A percentile compares a stretch with the other conserved stretches of the same genome.
Evolutionary conservation across 139 green algal genomes (phyloP).

Genomic region (Tetradesmus lagerheimii): DNA sequence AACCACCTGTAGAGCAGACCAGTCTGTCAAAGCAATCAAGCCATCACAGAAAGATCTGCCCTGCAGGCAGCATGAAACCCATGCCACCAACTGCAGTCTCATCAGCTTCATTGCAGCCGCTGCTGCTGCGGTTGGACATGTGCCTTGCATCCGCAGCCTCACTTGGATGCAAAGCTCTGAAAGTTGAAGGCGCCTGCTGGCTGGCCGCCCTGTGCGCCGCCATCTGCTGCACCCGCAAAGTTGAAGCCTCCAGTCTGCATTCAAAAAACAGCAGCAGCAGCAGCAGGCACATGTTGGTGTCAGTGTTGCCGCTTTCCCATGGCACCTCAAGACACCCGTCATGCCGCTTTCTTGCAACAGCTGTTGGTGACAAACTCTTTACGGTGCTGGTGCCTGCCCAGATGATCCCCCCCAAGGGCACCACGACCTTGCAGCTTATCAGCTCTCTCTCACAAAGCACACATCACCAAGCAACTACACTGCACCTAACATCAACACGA

Average conservation of each 20-base stretch:
- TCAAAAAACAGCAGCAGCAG: background rate
- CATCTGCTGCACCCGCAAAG: conserved; percentile 35
- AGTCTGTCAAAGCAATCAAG: background rate
- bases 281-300: too few species aligned
- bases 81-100: conserved; percentile 45
- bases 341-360: background rate
- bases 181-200: conserved; percentile 46
- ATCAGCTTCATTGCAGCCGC: background rate
- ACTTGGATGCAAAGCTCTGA: conserved; percentile 48
- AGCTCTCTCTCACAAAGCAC: too few species aligned
- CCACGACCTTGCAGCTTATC: too few species aligned
- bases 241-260: conserved; percentile 46
- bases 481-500: too few species aligned
- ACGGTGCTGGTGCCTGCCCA: background rate
- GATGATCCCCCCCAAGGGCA: too few species aligned
- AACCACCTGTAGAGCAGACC: too few species aligned
- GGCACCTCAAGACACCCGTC: background rate
- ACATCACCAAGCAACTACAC: too few species aligned
- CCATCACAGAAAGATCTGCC: conserved; percentile 7
- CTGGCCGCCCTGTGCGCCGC: background rate
- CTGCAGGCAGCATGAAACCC: conserved; percentile 32
- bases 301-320: too few species aligned
- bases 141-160: background rate
- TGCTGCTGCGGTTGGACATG: background rate
- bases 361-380: too few species aligned